These are phyloP conservation scores for Penstemon davidsonii DNA, from an alignment of 257 asterid species.

Conservation along the genomic window DNA sequence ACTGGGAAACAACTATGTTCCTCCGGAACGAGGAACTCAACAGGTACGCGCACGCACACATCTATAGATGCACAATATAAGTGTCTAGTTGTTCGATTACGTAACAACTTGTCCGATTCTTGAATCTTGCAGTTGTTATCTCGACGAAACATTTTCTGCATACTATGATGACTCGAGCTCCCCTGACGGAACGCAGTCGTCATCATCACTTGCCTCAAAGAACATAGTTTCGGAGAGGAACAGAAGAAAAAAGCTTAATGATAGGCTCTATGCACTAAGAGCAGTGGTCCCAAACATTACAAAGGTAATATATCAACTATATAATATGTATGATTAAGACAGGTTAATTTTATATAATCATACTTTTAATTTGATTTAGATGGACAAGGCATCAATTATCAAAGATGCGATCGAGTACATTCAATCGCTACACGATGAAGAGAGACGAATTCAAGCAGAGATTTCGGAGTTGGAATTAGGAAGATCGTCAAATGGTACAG, in stretches of 20 bases:
- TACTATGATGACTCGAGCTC: slow-evolving; percentile 69
- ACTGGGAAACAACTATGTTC: slow-evolving; percentile 45
- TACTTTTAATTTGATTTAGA: slow-evolving; percentile 29
- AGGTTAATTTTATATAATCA: no score
- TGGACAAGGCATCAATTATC: slow-evolving; percentile 90
- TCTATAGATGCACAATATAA: not conserved
- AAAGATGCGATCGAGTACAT: slow-evolving; percentile 87
- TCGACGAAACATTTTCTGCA: slow-evolving; percentile 46
- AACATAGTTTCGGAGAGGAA: slow-evolving; percentile 73
- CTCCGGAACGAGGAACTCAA: slow-evolving; percentile 45
- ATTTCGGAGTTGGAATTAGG: slow-evolving; percentile 59
- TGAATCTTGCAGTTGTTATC: slow-evolving; percentile 29
- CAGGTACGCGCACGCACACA: slow-evolving; percentile 21
- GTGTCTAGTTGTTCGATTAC: not conserved
- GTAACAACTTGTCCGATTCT: not conserved
- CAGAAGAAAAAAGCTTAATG: slow-evolving; percentile 68
- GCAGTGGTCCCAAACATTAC: slow-evolving; percentile 73
- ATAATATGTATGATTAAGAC: no score
- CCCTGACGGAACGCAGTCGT: slow-evolving; percentile 62
- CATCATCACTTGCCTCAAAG: slow-evolving; percentile 53
- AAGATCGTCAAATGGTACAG: slow-evolving; percentile 15
- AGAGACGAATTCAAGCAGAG: slow-evolving; percentile 54
- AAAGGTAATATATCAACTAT: slow-evolving; percentile 38
- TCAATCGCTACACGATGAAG: slow-evolving; percentile 56
- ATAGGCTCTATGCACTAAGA: slow-evolving; percentile 66